phyloP scores from a whole-genome alignment of 2,329 filamentous ascomycete species.

The Colletotrichum noveboracense region DNA sequence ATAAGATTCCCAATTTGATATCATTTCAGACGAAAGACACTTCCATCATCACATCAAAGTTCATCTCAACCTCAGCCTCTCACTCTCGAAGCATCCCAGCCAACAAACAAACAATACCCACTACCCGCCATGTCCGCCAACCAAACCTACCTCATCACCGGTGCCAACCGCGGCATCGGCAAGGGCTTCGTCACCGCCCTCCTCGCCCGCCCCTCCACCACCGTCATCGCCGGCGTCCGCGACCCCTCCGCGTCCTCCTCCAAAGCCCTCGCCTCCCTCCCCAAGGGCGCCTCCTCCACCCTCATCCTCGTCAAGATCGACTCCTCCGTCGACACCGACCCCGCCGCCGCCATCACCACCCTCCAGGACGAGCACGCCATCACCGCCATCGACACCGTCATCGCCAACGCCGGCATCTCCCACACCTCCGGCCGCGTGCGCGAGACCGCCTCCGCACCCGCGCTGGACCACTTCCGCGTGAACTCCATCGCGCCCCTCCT shows the following conservation, averaged over 20 bases:
- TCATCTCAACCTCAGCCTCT: background rate
- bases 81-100: background rate
- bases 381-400: conserved; percentile 51
- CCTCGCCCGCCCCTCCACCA: conserved; percentile 26
- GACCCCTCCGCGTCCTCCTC: conserved; percentile 31
- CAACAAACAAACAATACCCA: background rate
- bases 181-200: background rate
- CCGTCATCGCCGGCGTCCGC: conserved; percentile 45
- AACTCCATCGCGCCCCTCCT: conserved; percentile 33
- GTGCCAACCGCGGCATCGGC: conserved; percentile 23
- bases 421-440: conserved; percentile 10
- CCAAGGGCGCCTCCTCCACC: conserved; percentile 35
- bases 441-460: conserved; percentile 30
- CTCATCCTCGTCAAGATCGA: conserved; percentile 50
- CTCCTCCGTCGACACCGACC: conserved; percentile 34
- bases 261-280: conserved; percentile 37
- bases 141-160: conserved; percentile 38
- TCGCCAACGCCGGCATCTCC: conserved; percentile 56
- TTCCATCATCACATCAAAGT: background rate
- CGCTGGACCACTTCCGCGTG: conserved; percentile 38
- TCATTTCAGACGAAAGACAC: background rate
- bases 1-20: background rate
- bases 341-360: conserved; percentile 33
- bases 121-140: conserved; percentile 32
- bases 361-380: conserved; percentile 38